Evolutionary conservation across 1,284 basidiomycete species (phyloP).

Genomic region (Chalciporus sp.): DNA sequence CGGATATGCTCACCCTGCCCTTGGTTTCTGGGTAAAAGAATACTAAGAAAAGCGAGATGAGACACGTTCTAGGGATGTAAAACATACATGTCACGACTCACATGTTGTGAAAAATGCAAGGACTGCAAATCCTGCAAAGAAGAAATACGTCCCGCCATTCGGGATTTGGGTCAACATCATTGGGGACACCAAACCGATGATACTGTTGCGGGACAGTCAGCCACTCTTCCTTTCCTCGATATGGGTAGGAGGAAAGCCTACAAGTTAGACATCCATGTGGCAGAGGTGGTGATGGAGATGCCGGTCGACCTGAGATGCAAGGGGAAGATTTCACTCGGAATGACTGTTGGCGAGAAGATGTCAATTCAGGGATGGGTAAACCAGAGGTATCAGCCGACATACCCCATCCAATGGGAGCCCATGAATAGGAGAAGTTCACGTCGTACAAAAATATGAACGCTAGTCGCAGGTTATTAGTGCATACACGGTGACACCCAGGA

Average conservation of each 20-base stretch:
- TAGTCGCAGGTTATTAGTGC: constrained; percentile 5
- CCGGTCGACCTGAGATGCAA: constrained; percentile 36
- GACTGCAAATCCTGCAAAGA: constrained; percentile 31
- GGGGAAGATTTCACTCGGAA: constrained; percentile 38
- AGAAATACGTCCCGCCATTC: constrained; percentile 33
- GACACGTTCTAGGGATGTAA: background rate
- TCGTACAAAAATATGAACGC: constrained; percentile 37
- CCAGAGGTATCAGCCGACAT: background rate
- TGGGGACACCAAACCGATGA: constrained; percentile 35
- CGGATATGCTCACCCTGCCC: constrained; percentile 35
- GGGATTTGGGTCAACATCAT: constrained; percentile 28
- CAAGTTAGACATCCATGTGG: constrained; percentile 35
- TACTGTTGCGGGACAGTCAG: constrained; percentile 8
- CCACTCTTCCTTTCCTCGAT: background rate
- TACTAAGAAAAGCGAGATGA: constrained; percentile 14
- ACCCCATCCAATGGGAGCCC: constrained; percentile 40
- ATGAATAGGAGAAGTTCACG: constrained; percentile 39
- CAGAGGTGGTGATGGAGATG: constrained; percentile 37
- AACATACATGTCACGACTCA: constrained; percentile 19
- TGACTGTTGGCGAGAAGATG: constrained; percentile 16
- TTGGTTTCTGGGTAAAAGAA: constrained; percentile 37
- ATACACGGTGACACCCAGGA: background rate
- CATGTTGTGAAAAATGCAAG: constrained; percentile 35
- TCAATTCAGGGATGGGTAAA: background rate
- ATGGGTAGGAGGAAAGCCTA: constrained; percentile 1